These are phyloP conservation scores for Hypoxylon lienhwacheense DNA, from an alignment of 495 filamentous ascomycete genomes.

Conservation along the genomic window DNA sequence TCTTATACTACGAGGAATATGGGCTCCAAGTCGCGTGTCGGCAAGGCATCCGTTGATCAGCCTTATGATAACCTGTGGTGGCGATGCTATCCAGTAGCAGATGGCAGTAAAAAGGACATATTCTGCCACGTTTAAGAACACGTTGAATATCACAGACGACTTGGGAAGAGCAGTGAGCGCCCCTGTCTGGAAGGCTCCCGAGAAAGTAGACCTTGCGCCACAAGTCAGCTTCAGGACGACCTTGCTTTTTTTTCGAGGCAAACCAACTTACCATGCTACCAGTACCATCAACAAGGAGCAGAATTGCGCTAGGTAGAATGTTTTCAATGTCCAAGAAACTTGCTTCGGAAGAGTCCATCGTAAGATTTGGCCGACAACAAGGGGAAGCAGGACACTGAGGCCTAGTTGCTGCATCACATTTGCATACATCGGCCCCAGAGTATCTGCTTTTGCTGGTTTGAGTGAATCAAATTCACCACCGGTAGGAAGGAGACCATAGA, in stretches of 20 bases:
- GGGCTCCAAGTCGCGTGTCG: conserved; percentile 20
- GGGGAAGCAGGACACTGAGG: conserved; percentile 52
- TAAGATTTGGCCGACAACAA: conserved; percentile 53
- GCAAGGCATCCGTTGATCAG: conserved; percentile 30
- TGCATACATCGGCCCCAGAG: conserved; percentile 54
- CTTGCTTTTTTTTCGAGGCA: not conserved
- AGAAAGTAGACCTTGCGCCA: conserved; percentile 52
- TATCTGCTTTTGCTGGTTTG: conserved; percentile 45
- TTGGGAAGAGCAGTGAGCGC: conserved; percentile 52
- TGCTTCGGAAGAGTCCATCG: conserved; percentile 53
- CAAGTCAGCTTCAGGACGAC: conserved; percentile 6
- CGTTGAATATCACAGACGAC: conserved; percentile 54
- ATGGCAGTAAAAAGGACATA: conserved; percentile 54
- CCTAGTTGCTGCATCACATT: conserved; percentile 57
- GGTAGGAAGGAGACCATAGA: conserved; percentile 52
- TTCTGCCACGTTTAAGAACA: conserved; percentile 56
- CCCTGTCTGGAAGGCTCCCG: conserved; percentile 56
- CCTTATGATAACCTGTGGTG: conserved; percentile 35
- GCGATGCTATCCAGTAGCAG: conserved; percentile 52
- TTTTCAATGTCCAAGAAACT: conserved; percentile 45
- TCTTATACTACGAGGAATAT: conserved; percentile 24
- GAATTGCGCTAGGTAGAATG: conserved; percentile 51
- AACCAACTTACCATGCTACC: conserved; percentile 52
- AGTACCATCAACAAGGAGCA: conserved; percentile 51
- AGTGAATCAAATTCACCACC: conserved; percentile 49